Evolutionary conservation across 2,329 filamentous ascomycete species (phyloP).

Genomic region (Colletotrichum kahawae): DNA sequence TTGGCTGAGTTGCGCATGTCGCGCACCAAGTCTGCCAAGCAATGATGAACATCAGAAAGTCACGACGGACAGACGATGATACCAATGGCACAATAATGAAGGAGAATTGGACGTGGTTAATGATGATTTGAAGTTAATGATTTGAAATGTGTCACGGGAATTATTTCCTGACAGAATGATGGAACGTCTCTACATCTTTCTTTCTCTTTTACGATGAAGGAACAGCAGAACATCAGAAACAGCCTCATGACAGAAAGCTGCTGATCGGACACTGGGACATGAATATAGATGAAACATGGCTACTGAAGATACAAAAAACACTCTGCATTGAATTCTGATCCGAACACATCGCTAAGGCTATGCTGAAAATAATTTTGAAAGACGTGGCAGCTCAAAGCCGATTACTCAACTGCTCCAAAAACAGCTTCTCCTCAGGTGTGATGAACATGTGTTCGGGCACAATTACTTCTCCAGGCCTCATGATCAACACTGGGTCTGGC

Average conservation of each 20-base stretch:
- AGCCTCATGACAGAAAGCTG: not conserved
- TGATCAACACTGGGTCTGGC: constrained; percentile 35
- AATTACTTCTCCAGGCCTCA: constrained; percentile 37
- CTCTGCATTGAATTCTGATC: not conserved
- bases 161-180: not conserved
- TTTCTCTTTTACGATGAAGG: not conserved
- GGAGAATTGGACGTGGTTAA: constrained; percentile 2
- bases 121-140: constrained; percentile 6
- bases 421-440: constrained; percentile 40
- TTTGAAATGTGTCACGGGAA: not conserved
- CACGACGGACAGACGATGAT: not conserved
- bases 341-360: not conserved
- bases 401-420: constrained; percentile 39
- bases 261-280: not conserved
- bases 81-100: constrained; percentile 2
- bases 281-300: not conserved
- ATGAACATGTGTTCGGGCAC: constrained; percentile 40
- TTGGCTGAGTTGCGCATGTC: constrained; percentile 27
- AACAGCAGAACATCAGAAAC: not conserved
- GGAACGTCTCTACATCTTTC: not conserved
- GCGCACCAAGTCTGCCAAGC: constrained; percentile 9
- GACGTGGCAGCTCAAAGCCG: constrained; percentile 28
- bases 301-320: not conserved
- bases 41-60: not conserved
- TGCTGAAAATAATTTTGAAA: not conserved